A percentile compares a stretch with the other conserved stretches of the same genome.
phyloP scores from a whole-genome alignment of 768 basidiomycete species.

The Naganishia vaughanmartiniae region DNA sequence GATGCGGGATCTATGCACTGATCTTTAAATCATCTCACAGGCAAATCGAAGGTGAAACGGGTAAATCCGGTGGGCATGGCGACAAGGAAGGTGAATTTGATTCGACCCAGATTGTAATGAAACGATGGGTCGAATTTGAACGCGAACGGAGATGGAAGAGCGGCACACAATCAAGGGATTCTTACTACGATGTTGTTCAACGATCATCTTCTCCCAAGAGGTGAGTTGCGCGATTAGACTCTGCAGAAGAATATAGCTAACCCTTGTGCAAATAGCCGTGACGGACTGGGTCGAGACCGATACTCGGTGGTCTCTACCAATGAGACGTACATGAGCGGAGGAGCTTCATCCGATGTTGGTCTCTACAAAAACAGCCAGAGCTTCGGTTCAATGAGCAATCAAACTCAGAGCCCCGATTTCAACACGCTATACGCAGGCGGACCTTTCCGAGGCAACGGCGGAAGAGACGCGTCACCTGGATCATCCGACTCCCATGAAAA shows the following conservation, averaged over 20 bases:
- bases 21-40: slow-evolving; percentile 60
- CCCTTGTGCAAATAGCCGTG: slow-evolving; percentile 19
- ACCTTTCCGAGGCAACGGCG: slow-evolving; percentile 50
- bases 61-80: slow-evolving; percentile 68
- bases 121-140: slow-evolving; percentile 98
- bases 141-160: slow-evolving; percentile 89
- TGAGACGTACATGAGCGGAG: slow-evolving; percentile 59
- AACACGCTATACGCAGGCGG: slow-evolving; percentile 39
- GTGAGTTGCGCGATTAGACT: slow-evolving; percentile 53
- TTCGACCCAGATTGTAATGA: slow-evolving; percentile 95
- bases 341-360: slow-evolving; percentile 37
- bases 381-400: slow-evolving; percentile 44
- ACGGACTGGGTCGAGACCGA: slow-evolving; percentile 54
- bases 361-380: slow-evolving; percentile 44
- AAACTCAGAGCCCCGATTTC: slow-evolving; percentile 55
- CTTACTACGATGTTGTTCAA: slow-evolving; percentile 60
- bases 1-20: background rate
- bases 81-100: slow-evolving; percentile 98
- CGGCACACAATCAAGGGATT: slow-evolving; percentile 78
- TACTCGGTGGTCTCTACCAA: slow-evolving; percentile 76
- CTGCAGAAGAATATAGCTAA: background rate
- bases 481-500: slow-evolving; percentile 45
- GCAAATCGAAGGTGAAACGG: slow-evolving; percentile 70
- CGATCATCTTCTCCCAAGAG: slow-evolving; percentile 57
- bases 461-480: slow-evolving; percentile 48